A percentile compares a stretch with the other conserved stretches of the same genome.
Conservation (phyloP, 2,329 filamentous ascomycete genomes). For the Penicillium italicum region DNA sequence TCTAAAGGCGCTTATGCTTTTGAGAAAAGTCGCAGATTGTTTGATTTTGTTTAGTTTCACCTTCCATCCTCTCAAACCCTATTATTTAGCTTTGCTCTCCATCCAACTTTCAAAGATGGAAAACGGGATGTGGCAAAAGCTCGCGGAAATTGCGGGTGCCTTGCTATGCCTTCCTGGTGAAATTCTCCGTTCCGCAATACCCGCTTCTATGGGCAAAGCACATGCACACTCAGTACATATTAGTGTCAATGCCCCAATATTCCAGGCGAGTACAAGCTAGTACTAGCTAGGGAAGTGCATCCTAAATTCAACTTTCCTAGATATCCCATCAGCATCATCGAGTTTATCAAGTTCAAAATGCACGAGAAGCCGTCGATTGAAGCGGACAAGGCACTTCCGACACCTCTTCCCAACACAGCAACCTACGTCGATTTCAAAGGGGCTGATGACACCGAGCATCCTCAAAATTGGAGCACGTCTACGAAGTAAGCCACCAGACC, state of each 20-base stretch:
- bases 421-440: slow-evolving; percentile 56
- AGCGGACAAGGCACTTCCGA: slow-evolving; percentile 49
- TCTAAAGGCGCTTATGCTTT: not conserved
- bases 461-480: slow-evolving; percentile 50
- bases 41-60: not conserved
- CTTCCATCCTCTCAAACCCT: not conserved
- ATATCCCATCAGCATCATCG: no score
- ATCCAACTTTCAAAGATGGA: not conserved
- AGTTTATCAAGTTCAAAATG: not conserved
- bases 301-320: not conserved
- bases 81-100: not conserved
- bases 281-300: not conserved
- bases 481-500: slow-evolving; percentile 39
- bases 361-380: slow-evolving; percentile 16
- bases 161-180: not conserved
- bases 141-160: not conserved
- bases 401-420: slow-evolving; percentile 46
- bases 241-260: not conserved
- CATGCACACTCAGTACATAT: not conserved
- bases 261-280: not conserved
- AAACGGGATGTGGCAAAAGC: not conserved
- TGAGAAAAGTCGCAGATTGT: not conserved
- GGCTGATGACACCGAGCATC: slow-evolving; percentile 49
- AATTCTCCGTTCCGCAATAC: slow-evolving; percentile 4
- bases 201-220: not conserved